A percentile compares a stretch with the other conserved stretches of the same genome.
Conservation (phyloP, 2,329 filamentous ascomycete genomes). For the Allantophomopsis lycopodina region DNA sequence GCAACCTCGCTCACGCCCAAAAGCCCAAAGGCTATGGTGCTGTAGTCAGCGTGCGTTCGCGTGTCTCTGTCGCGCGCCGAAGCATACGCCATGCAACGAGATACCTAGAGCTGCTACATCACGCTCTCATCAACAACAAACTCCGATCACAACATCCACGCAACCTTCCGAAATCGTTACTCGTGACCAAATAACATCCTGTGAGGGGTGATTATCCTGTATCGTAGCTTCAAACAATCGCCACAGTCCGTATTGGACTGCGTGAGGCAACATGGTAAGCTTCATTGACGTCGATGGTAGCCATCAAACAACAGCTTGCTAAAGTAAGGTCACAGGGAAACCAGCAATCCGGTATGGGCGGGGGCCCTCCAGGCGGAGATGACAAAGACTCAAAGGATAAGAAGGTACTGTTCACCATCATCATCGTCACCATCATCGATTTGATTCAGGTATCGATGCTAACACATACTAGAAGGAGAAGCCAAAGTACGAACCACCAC, state of each 20-base stretch:
- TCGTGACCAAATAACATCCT: neutral
- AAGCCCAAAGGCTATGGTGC: neutral
- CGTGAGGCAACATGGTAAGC: conserved; percentile 15
- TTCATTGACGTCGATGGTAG: conserved; percentile 1
- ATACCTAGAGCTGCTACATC: conserved; percentile 6
- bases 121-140: conserved; percentile 5
- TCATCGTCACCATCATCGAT: too few relatives aligned
- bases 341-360: conserved; percentile 24
- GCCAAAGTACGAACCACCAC: conserved; percentile 98
- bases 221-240: too few relatives aligned
- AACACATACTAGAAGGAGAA: conserved; percentile 70
- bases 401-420: conserved; percentile 46
- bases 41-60: conserved; percentile 4
- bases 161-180: too few relatives aligned
- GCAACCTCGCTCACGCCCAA: too few relatives aligned
- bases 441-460: neutral
- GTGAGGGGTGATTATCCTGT: too few relatives aligned
- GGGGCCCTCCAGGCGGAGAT: conserved; percentile 49
- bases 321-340: conserved; percentile 18
- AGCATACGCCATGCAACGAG: conserved; percentile 2
- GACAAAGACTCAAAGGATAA: conserved; percentile 82
- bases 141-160: conserved; percentile 9
- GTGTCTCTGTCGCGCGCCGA: conserved; percentile 12
- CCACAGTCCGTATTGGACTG: too few relatives aligned
- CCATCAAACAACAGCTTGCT: neutral